These are phyloP conservation scores for Aphanomyces cochlioides DNA, from an alignment of 352 stramenopile genomes.

Conservation along the genomic window DNA sequence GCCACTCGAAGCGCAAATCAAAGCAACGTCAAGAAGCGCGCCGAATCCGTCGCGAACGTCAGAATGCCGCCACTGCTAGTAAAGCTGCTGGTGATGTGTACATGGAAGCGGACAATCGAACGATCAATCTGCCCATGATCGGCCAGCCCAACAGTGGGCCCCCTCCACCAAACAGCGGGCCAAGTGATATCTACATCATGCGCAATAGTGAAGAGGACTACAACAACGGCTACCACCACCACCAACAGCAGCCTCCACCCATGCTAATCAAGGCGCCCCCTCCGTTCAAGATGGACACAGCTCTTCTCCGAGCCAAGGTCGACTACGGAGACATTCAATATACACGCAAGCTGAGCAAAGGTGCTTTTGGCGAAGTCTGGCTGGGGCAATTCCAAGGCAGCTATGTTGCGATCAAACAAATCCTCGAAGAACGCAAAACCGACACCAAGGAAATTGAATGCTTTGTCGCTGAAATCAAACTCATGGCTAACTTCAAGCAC, in stretches of 20 bases:
- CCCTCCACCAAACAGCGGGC: neutral
- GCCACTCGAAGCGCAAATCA: constrained; percentile 23
- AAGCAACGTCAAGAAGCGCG: constrained; percentile 15
- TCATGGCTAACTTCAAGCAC: constrained; percentile 78
- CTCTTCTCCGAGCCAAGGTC: constrained; percentile 49
- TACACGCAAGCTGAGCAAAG: constrained; percentile 76
- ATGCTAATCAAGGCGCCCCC: neutral
- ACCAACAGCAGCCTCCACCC: neutral
- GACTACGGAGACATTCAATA: constrained; percentile 75
- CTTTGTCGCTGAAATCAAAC: constrained; percentile 80
- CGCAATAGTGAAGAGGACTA: constrained; percentile 9
- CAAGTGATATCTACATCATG: constrained; percentile 25
- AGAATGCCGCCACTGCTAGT: neutral
- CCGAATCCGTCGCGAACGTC: constrained; percentile 15
- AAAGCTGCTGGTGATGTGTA: constrained; percentile 6
- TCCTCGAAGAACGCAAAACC: constrained; percentile 76
- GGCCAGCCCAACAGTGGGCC: neutral
- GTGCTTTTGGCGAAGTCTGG: constrained; percentile 85
- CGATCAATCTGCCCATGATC: constrained; percentile 28
- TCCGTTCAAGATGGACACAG: constrained; percentile 55
- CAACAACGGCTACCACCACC: neutral
- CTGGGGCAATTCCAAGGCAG: constrained; percentile 59
- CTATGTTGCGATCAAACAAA: constrained; percentile 55
- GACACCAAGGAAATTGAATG: constrained; percentile 82
- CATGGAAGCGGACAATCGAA: constrained; percentile 27